Conservation (phyloP, 257 asterid genomes). For the Solanum virginianum region DNA sequence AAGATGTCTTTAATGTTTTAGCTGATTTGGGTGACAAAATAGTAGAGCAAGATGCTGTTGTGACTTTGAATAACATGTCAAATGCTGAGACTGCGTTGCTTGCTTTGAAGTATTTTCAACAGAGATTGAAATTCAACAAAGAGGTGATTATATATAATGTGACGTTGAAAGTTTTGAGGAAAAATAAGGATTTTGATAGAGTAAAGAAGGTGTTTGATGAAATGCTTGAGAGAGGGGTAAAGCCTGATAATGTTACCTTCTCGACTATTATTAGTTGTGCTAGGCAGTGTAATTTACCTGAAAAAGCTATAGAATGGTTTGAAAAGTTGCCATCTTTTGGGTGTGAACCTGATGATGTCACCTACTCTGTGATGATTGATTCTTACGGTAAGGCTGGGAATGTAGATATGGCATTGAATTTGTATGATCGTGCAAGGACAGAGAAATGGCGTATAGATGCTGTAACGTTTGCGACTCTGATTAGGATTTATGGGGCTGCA, state of each 20-base stretch:
- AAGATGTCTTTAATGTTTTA: constrained; percentile 24
- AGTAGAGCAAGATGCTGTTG: constrained; percentile 55
- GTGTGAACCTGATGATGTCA: constrained; percentile 60
- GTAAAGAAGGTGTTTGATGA: constrained; percentile 48
- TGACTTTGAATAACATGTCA: constrained; percentile 59
- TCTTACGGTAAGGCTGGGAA: constrained; percentile 72
- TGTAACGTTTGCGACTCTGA: constrained; percentile 52
- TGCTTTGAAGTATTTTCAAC: constrained; percentile 45
- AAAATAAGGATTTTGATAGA: constrained; percentile 43
- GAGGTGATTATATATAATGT: constrained; percentile 67
- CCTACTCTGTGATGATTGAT: constrained; percentile 77
- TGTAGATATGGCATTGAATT: constrained; percentile 52
- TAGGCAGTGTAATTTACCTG: constrained; percentile 55
- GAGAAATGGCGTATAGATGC: constrained; percentile 84
- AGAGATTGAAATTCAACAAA: constrained; percentile 14
- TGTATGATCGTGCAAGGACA: constrained; percentile 77
- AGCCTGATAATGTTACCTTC: constrained; percentile 74
- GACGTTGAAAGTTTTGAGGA: constrained; percentile 63
- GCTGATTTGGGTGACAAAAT: constrained; percentile 25
- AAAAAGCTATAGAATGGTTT: constrained; percentile 80
- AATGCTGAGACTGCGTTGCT: constrained; percentile 36
- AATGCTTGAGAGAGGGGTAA: constrained; percentile 64
- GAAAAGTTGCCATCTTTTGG: constrained; percentile 67
- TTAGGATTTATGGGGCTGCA: constrained; percentile 48
- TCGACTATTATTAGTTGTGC: constrained; percentile 89